Evolutionary conservation across 1,284 basidiomycete genomes (phyloP), one percentile per base, ranked within the genome.

Genomic region (Xerocomus minutiporus): DNA sequence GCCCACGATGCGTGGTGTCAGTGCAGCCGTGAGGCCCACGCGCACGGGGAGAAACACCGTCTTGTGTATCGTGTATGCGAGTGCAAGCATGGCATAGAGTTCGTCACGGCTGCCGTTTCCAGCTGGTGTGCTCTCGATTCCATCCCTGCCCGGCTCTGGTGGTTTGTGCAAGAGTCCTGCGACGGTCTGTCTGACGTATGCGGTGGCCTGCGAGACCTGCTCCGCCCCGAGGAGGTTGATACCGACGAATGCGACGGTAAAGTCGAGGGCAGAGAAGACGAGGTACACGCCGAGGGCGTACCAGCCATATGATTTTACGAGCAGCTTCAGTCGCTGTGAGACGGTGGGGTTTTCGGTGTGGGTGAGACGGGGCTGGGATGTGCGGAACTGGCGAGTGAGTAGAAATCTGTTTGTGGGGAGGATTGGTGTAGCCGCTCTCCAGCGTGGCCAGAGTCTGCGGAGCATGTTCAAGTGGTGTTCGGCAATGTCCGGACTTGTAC

Each of bases 21-120:
- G 73, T 1, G 85, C 87, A 1, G 92, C 93, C 0, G 96, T 97
- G 56, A 96, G 70, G 0, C 92, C 95, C 0, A 97, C 83, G 23
- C 97, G 75, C 20, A 98, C 70, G 6, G 97, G 96, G n/a, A 98
- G 68, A 64, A 98, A 86, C 0, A 93, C 68, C 0, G 93, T 97
- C 75, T 99, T 99, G 80, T 99, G 96, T 50, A 99, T 85, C 8
- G 91, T 90, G 70, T 95, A 99, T 7, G 97, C 96, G 55, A 99
- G 75, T 0, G 93, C 83, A 39, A 93, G 73, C 81, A 97, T 97
- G 34, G 95, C 93, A 71, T 92, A 95, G 8, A 97, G 72, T 28
- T 88, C 81, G 63, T 90, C 87, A 3, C 81, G 76, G 2, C 80
- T 78, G 28, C 68, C 69, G 46, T 66, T 65, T 44, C 61, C 57